These are phyloP conservation scores for Phytopythium kandeliae DNA, from an alignment of 352 stramenopile genomes.

Conservation along the genomic window DNA sequence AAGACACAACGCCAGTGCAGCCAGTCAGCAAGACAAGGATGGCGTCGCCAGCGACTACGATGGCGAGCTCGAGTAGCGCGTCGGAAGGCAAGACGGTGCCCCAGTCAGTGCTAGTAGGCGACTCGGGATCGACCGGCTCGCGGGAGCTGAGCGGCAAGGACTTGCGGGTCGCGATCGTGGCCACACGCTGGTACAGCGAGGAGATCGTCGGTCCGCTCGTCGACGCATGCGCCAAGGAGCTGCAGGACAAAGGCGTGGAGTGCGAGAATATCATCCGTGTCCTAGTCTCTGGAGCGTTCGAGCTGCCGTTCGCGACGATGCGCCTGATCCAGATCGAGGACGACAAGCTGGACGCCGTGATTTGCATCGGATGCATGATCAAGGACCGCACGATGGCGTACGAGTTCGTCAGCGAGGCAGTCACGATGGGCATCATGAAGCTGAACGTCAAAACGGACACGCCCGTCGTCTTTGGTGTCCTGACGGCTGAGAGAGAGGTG, in stretches of 20 bases:
- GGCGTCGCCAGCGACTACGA: conserved; percentile 3
- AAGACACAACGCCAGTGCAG: neutral
- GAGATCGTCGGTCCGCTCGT: conserved; percentile 44
- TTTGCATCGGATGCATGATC: conserved; percentile 93
- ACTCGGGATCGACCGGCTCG: conserved; percentile 20
- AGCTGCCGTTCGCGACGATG: conserved; percentile 92
- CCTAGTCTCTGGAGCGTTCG: conserved; percentile 91
- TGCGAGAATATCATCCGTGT: conserved; percentile 36
- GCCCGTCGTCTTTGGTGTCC: conserved; percentile 83
- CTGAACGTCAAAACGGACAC: conserved; percentile 90
- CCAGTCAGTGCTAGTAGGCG: conserved; percentile 28
- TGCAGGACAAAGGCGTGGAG: conserved; percentile 50
- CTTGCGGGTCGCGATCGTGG: conserved; percentile 48
- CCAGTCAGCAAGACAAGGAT: neutral
- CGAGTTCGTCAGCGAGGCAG: conserved; percentile 96
- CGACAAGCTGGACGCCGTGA: conserved; percentile 91
- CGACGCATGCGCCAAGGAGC: conserved; percentile 40
- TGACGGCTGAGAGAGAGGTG: conserved; percentile 91
- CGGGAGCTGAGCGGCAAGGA: conserved; percentile 23
- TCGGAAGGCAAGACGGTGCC: conserved; percentile 16
- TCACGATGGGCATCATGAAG: conserved; percentile 94
- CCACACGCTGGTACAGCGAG: conserved; percentile 56
- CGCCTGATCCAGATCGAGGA: conserved; percentile 63
- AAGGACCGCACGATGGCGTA: conserved; percentile 97
- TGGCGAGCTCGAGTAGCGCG: conserved; percentile 3